These are phyloP conservation scores for Simmondsia chinensis DNA, from an alignment of 148 eudicot genomes.

Conservation along the genomic window DNA sequence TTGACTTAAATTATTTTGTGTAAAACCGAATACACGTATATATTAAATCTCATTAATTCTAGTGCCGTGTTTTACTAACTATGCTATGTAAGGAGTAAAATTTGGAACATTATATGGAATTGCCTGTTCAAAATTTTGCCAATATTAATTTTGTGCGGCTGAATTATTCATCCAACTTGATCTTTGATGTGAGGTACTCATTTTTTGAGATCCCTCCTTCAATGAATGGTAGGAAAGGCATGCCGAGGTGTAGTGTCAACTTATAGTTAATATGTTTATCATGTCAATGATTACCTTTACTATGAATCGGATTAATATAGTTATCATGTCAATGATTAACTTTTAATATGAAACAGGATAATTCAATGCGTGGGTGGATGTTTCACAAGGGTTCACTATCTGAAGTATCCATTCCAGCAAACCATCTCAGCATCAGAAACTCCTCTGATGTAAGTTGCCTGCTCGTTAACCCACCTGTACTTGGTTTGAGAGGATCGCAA, in stretches of 20 bases:
- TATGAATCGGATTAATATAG: constrained; percentile 46
- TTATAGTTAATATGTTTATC: not conserved
- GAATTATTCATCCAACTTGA: too few species aligned
- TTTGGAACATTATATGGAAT: too few species aligned
- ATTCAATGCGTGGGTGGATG: constrained; percentile 64
- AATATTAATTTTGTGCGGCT: too few species aligned
- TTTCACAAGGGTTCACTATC: constrained; percentile 38
- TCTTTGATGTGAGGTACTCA: too few species aligned
- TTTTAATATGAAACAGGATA: constrained; percentile 37
- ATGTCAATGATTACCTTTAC: constrained; percentile 4
- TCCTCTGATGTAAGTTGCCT: constrained; percentile 50
- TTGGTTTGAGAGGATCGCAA: not conserved
- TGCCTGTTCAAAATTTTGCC: too few species aligned
- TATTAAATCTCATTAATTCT: too few species aligned
- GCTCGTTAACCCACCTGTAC: not conserved
- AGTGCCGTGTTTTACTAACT: too few species aligned
- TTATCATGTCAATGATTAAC: not conserved
- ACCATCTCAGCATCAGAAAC: constrained; percentile 47
- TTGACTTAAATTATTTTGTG: too few species aligned
- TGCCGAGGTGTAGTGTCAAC: not conserved
- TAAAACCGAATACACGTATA: too few species aligned
- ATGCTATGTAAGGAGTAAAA: too few species aligned
- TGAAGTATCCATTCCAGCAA: constrained; percentile 54
- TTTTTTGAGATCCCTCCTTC: not conserved
- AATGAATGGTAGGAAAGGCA: not conserved